Base-by-base conservation (phyloP, 192 early-diverging fungal genomes). In the Backusella tarrabulga region DNA sequence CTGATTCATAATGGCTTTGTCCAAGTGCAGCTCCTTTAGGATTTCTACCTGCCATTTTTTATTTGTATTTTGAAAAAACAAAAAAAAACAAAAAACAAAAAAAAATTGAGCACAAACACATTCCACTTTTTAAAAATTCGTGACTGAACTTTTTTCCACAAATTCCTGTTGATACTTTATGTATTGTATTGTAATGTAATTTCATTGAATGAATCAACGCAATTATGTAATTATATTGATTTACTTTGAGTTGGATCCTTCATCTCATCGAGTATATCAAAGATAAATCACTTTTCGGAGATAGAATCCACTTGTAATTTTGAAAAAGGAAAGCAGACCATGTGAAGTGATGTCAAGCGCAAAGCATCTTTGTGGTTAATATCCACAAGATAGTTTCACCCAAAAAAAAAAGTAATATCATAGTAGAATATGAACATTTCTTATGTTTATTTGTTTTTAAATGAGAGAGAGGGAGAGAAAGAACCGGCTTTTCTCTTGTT, bases 1-100 rank as follows among this genome's bases (percentile, higher is more conserved):
- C 73, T 29, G 77, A 76, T 63, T 84, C 79, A 76, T 86, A 88
- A 72, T 75, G 79, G 21, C 41, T 67, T 52, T 69, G 52, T 68
- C 82, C 85, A 50, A 85, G 54, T 4, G 68, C 67, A 36, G 73
- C 68, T 38, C 73, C 66, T 71, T 79, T 79, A 34, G 73, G 71
- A 44, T 74, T 79, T 29, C 67, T 68, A 34, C 70, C 71, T 34
- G 77, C 21, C 72, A 78, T 78, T 42, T 19, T 71, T 19, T 50
- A 40, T 50, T 50, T 50, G 21, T 50, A n/a, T 50, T 50, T 50
- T 50, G 6, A n/a, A 50, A 50, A 50, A 50, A 50, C 19, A 50
- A 19, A 19, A 6, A 19, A 50, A 50, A n/a, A 50, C n/a, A 50
- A 50, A 50, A 19, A 19, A 6, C 6, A 50, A 50, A n/a, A 50